These are phyloP conservation scores for Haplosporangium sp. DNA, from an alignment of 371 early-diverging fungal species.

Conservation along the genomic window DNA sequence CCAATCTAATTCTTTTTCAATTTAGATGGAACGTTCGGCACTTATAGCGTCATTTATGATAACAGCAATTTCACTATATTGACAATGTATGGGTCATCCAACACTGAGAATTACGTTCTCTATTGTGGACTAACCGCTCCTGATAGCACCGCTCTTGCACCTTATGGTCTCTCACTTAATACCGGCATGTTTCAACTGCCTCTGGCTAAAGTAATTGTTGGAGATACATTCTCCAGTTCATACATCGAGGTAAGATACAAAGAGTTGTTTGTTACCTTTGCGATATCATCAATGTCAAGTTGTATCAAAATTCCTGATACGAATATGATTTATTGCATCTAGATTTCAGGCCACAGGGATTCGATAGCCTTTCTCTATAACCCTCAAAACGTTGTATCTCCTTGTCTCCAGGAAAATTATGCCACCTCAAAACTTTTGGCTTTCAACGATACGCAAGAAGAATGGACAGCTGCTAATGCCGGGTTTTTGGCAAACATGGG, in stretches of 20 bases:
- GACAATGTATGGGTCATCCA: slow-evolving; percentile 13
- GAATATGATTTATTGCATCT: neutral
- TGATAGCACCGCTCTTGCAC: neutral
- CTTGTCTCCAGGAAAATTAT: slow-evolving; percentile 29
- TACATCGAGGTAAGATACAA: slow-evolving; percentile 36
- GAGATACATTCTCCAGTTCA: slow-evolving; percentile 24
- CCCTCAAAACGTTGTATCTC: slow-evolving; percentile 29
- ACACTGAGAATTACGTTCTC: slow-evolving; percentile 23
- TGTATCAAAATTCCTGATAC: neutral
- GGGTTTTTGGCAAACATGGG: neutral
- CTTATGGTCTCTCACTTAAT: neutral
- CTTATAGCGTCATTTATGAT: slow-evolving; percentile 4
- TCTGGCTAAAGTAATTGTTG: slow-evolving; percentile 2
- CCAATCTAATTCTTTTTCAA: neutral
- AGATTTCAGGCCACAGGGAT: slow-evolving; percentile 20
- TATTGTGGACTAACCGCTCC: slow-evolving; percentile 13
- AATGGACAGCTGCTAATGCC: slow-evolving; percentile 1
- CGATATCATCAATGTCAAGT: neutral
- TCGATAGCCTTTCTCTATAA: slow-evolving; percentile 10
- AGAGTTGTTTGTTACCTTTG: neutral
- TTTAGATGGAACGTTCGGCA: neutral
- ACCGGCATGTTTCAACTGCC: slow-evolving; percentile 17
- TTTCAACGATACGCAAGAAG: neutral
- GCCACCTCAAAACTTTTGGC: neutral
- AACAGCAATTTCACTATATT: slow-evolving; percentile 3